Base-by-base conservation (phyloP, 2,329 filamentous ascomycete genomes). In the Beauveria medogensis region DNA sequence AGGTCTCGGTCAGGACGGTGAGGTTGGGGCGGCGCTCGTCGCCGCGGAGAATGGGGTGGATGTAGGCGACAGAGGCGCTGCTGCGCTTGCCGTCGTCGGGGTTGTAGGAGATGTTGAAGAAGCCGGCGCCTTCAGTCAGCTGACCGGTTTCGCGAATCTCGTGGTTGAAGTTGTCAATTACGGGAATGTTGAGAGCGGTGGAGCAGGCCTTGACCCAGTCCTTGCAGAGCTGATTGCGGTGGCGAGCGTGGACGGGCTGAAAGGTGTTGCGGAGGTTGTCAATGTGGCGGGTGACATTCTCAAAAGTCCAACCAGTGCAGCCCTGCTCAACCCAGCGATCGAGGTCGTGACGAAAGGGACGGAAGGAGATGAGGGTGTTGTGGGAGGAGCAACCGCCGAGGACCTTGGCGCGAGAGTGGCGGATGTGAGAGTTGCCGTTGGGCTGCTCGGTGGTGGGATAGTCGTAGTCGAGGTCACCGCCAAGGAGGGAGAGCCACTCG, bases 301-400 rank as follows among this genome's bases (percentile, higher is more conserved):
- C 86, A 77, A 95, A 96, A 69, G 83, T 85, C 92, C 92, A 96
- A 69, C 91, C 91, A 71, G 83, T 84, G 77, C 89, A 92, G 63
- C 92, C 92, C 70, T 90, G 80, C 37, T 83, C 83, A 69, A 92
- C 87, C 92, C 92, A 96, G 68, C 90, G 82, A 70, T 90, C 82
- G 77, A 90, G 84, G 75, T 96, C 92, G 74, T 95, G 92, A 74
- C 92, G 86, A 71, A 96, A 95, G 8, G 92, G 91, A 28, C 91
- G 85, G 83, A 96, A 96, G 20, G 90, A 94, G 74, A 96, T 96
- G 69, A 96, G 81, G 22, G 92, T 96, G 77, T 96, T 96, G 82
- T 96, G 92, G 63, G 89, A 93, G 50, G 91, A 95, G 81, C 92
- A 96, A 66, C 92, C 92, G 67, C 92, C 92, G 34, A 96, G 83